These are phyloP conservation scores for Tubosaeta brunneosetosa DNA, from an alignment of 768 basidiomycete genomes.

Conservation along the genomic window DNA sequence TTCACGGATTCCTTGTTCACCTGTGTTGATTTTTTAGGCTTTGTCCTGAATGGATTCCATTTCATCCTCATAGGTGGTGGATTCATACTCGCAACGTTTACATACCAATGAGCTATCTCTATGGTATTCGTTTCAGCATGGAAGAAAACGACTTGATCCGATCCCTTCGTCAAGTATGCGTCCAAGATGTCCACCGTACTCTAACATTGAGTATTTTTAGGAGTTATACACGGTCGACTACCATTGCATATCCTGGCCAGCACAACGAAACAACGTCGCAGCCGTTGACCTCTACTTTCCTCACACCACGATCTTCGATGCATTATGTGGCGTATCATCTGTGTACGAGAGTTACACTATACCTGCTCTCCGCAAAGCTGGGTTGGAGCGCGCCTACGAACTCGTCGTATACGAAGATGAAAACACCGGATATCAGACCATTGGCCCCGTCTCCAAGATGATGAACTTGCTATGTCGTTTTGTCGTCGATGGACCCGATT, in stretches of 20 bases:
- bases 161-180: constrained; percentile 62
- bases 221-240: constrained; percentile 86
- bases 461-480: constrained; percentile 85
- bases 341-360: constrained; percentile 68
- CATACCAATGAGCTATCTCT: too few species aligned
- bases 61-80: constrained; percentile 98
- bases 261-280: constrained; percentile 81
- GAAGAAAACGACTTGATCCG: constrained; percentile 73
- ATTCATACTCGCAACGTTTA: constrained; percentile 91
- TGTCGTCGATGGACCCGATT: constrained; percentile 71
- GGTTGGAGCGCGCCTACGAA: constrained; percentile 63
- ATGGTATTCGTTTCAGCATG: constrained; percentile 59
- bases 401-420: constrained; percentile 88
- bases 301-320: constrained; percentile 69
- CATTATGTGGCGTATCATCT: constrained; percentile 55
- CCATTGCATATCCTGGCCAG: constrained; percentile 81
- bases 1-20: neutral
- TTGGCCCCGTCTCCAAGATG: constrained; percentile 94
- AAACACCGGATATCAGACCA: constrained; percentile 85
- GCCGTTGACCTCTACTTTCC: constrained; percentile 80
- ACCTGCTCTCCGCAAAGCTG: constrained; percentile 66
- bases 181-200: neutral
- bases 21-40: constrained; percentile 51
- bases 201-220: constrained; percentile 31
- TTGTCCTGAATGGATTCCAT: constrained; percentile 84